Evolutionary conservation across 352 stramenopile genomes (phyloP).

Genomic region (Globisporangium cederbergense): DNA sequence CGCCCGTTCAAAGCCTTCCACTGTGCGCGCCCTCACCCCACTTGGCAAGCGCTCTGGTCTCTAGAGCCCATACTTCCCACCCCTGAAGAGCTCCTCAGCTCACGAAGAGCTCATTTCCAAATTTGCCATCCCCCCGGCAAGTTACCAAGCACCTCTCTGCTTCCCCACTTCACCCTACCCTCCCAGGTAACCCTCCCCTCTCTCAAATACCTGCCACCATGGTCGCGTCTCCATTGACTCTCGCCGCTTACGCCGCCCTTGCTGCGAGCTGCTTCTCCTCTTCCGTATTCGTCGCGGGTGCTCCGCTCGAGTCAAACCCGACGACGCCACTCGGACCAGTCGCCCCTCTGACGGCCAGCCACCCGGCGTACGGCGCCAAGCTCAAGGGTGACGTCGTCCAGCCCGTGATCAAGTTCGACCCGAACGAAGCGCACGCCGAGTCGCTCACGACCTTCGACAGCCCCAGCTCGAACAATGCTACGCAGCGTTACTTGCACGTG

Average conservation of each 20-base stretch:
- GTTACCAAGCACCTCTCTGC: neutral
- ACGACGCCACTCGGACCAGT: slow-evolving; percentile 24
- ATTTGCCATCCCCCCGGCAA: neutral
- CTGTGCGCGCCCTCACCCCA: too few species aligned
- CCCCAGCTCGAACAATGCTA: neutral
- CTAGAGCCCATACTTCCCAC: neutral
- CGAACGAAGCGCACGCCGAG: slow-evolving; percentile 5
- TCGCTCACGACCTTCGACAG: neutral
- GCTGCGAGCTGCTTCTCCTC: neutral
- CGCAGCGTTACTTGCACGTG: slow-evolving; percentile 9
- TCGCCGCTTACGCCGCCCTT: slow-evolving; percentile 4
- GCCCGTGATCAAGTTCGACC: slow-evolving; percentile 18
- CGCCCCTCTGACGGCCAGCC: slow-evolving; percentile 12
- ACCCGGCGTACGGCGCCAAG: slow-evolving; percentile 31
- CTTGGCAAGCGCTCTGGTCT: neutral
- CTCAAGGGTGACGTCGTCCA: slow-evolving; percentile 15
- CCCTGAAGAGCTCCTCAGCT: too few species aligned
- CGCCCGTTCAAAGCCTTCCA: too few species aligned
- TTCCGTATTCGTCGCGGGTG: slow-evolving; percentile 11
- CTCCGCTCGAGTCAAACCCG: slow-evolving; percentile 21
- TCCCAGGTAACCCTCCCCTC: neutral
- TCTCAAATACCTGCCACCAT: neutral
- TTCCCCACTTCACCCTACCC: neutral
- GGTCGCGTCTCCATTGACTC: slow-evolving; percentile 6
- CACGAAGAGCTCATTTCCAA: slow-evolving; percentile 1